Base-by-base conservation (phyloP, 2,329 filamentous ascomycete species). In the Corinectria fuckeliana region DNA sequence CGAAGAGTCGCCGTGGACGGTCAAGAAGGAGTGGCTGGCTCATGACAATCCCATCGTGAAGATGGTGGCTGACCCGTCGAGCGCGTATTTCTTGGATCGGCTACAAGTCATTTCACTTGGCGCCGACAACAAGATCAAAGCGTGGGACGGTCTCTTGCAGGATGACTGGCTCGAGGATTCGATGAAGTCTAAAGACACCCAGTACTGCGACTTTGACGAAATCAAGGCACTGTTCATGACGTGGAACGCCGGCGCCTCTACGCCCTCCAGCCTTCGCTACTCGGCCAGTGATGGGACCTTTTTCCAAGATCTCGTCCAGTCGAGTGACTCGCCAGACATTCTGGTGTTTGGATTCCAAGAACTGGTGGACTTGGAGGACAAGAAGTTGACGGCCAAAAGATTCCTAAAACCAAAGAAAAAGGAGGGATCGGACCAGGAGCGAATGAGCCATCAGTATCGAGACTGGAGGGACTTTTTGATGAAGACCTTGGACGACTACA, bases 261-360 rank as follows among this genome's bases (percentile, higher is more conserved):
- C 95, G n/a, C 95, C 95, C 0, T 88, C 88, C 58, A 91, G 89
- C 70, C 80, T 98, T 30, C 85, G 91, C 54, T 87, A 91, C 63
- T 86, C 87, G 1, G 83, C 86, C 26, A 79, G 85, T 52, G 92
- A 96, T 69, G 85, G 86, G 10, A 82, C 83, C 41, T 98, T 98
- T 74, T 91, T 98, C 71, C 87, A 88, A 64, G 87, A 94, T 57
- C 83, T 96, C 14, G 81, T 99, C 23, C 85, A 89, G 64, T 86
- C 85, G n/a, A 88, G 90, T 62, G 85, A 89, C 36, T 88, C 90
- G 7, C 92, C 95, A 0, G 95, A 98, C 68, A 93, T 99, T 49
- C 78, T 98, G 2, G 86, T 98, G 1, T 99, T 99, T 80, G 94
- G 93, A 1, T 99, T 99, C 75, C 95, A 99, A 75, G 95, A 99